Base-by-base conservation (phyloP, 1,284 basidiomycete genomes). In the Fomes fomentarius region DNA sequence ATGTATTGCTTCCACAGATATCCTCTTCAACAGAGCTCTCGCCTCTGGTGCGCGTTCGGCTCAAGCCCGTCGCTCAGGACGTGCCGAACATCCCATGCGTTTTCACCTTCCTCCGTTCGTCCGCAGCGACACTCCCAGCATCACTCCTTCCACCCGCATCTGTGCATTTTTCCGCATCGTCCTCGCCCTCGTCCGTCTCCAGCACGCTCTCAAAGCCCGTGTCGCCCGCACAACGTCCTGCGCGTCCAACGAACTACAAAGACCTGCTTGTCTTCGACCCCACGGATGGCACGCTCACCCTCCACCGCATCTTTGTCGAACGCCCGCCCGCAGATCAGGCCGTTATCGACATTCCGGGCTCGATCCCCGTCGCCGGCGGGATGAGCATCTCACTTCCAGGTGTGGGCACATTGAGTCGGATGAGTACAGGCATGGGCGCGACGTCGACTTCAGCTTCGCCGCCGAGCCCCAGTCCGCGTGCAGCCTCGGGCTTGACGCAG, bases 211-310 rank as follows among this genome's bases (percentile, higher is more conserved):
- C 73, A 0, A 74, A 76, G 49, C 67, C 73, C 2, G 64, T 70
- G 0, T 75, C 76, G 3, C 69, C 72, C 6, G 59, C 65, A 2
- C 67, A 71, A 50, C 69, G 65, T 28, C 71, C 66, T 30, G 66
- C 65, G 22, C 69, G 71, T 12, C 70, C 74, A 5, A 71, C 71
- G 26, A 82, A 82, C 57, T 80, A 77, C 60, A 85, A 87, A 65
- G 85, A 89, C 59, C 59, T 87, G 0, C 76, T 89, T 19, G 67
- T 89, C 1, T 89, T 90, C 59, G 84, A 89, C 64, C 81, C 85
- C 0, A 69, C 71, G 0, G 80, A 83, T 44, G 82, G 85, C 0
- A 71, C 77, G 3, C 71, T 90, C 15, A 80, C 80, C 0, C 71
- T 89, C 41, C 74, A 81, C 22, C 76, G 85, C 0, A 71, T 89